These are phyloP conservation scores for Pseudonitzschia multistriata DNA, from an alignment of 108 stramenopile genomes.

Conservation along the genomic window DNA sequence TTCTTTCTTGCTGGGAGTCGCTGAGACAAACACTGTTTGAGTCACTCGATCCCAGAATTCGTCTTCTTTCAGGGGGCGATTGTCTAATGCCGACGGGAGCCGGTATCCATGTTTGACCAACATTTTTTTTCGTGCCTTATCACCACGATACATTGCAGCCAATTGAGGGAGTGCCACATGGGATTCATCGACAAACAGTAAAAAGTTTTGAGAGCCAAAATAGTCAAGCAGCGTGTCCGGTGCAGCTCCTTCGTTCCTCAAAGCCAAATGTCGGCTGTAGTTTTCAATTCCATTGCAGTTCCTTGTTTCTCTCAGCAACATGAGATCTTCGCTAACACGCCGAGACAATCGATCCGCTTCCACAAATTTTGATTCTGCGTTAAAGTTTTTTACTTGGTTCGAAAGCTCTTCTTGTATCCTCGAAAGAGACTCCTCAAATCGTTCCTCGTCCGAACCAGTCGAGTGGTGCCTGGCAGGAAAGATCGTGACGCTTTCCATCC, in stretches of 20 bases:
- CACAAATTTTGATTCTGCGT: constrained; percentile 27
- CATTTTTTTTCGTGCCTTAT: constrained; percentile 55
- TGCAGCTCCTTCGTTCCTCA: constrained; percentile 49
- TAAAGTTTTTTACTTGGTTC: constrained; percentile 39
- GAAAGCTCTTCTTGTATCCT: constrained; percentile 60
- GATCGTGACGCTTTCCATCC: constrained; percentile 29
- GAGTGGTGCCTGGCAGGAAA: constrained; percentile 81
- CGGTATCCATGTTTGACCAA: constrained; percentile 79
- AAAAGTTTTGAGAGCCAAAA: constrained; percentile 52
- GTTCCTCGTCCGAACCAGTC: constrained; percentile 26
- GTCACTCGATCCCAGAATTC: constrained; percentile 71
- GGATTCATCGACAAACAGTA: constrained; percentile 46
- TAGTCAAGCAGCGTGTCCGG: constrained; percentile 71
- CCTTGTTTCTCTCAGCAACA: constrained; percentile 53
- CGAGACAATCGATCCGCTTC: constrained; percentile 59
- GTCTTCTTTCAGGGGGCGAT: constrained; percentile 62
- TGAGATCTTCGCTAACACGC: constrained; percentile 56
- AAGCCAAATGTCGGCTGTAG: constrained; percentile 68
- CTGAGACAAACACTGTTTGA: constrained; percentile 71
- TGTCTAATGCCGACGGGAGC: constrained; percentile 79
- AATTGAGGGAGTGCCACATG: constrained; percentile 80
- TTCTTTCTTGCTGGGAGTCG: constrained; percentile 65
- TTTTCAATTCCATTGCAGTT: constrained; percentile 73
- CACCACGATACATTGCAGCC: constrained; percentile 69
- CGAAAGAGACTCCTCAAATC: constrained; percentile 44